phyloP scores from a whole-genome alignment of 1,284 basidiomycete species.

The Cutaneotrichosporon sp. region DNA sequence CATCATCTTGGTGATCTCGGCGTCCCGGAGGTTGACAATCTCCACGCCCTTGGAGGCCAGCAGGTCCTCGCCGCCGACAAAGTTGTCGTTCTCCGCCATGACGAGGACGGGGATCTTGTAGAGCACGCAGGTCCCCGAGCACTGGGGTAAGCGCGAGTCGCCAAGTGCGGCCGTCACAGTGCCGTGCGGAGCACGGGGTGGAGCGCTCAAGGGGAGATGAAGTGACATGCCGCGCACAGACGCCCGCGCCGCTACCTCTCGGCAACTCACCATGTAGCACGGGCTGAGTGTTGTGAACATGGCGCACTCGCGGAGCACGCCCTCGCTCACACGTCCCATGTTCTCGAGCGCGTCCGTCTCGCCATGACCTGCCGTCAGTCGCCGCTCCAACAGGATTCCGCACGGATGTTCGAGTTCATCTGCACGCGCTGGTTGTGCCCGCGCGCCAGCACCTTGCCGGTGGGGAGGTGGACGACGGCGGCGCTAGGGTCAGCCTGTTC shows the following conservation, averaged over 20 bases:
- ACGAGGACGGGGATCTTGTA: conserved; percentile 37
- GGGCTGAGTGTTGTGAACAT: conserved; percentile 40
- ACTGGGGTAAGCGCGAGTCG: conserved; percentile 18
- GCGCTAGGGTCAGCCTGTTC: conserved; percentile 22
- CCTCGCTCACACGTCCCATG: conserved; percentile 34
- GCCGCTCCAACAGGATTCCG: not conserved
- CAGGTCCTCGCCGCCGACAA: conserved; percentile 35
- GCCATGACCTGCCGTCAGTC: conserved; percentile 32
- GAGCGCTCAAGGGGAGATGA: not conserved
- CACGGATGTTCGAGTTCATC: conserved; percentile 30
- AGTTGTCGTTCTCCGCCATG: conserved; percentile 41
- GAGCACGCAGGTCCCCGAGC: conserved; percentile 33
- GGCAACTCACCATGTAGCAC: conserved; percentile 24
- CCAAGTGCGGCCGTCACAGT: too few relatives aligned
- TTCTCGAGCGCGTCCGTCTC: conserved; percentile 45
- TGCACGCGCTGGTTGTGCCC: conserved; percentile 46
- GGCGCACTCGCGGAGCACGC: conserved; percentile 35
- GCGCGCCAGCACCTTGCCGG: conserved; percentile 31
- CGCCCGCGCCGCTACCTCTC: too few relatives aligned
- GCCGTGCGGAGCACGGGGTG: not conserved
- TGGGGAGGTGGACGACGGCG: conserved; percentile 39
- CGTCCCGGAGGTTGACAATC: conserved; percentile 36
- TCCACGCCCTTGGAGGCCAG: conserved; percentile 25
- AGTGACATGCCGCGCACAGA: not conserved
- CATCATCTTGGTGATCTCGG: conserved; percentile 36